Base-by-base conservation (phyloP, 1,139 yeast species). In the Dujonia santamariae region DNA sequence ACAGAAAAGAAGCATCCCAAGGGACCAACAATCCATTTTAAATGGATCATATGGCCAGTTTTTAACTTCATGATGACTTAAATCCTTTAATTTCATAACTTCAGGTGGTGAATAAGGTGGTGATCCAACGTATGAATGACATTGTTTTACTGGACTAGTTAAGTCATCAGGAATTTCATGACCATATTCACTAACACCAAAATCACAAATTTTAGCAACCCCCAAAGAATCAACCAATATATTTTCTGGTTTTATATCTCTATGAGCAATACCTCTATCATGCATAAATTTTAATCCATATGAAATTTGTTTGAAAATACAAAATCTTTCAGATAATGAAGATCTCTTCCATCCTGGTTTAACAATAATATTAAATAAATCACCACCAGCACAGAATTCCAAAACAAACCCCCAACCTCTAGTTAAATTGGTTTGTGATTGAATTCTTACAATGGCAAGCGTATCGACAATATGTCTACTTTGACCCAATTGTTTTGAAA, bases 81-180 rank as follows among this genome's bases (percentile, higher is more conserved):
- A 48, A n/a, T 65, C 67, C 33, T 63, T 69, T 40, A 75, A 66
- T 26, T 62, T 53, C 75, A 80, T 74, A 15, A 81, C 86, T 53
- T 84, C 92, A 0, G 94, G 94, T 4, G 92, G 80, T 9, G 83
- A 75, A 52, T 82, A 84, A 3, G 92, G 92, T 3, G 92, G 87
- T 2, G 90, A 81, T 2, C 94, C 94, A 33, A 83, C 82, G 56
- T 72, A 72, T 3, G 75, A 54, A 12, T 67, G 57, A 12, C 74
- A 68, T 24, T 56, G 39, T 44, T 67, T 71, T 3, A 80, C 45
- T 3, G 74, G 72, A 17, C 77, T 63, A 1, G 59, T 46, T 14
- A 75, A 63, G 54, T 82, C 78, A 2, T 74, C 74, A 0, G 76
- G 76, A n/a, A 54, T 61, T 35, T 59, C 71, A 53, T 79, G 83